phyloP scores from a whole-genome alignment of 2,329 filamentous ascomycete species.

The Delphinella strobiligena region DNA sequence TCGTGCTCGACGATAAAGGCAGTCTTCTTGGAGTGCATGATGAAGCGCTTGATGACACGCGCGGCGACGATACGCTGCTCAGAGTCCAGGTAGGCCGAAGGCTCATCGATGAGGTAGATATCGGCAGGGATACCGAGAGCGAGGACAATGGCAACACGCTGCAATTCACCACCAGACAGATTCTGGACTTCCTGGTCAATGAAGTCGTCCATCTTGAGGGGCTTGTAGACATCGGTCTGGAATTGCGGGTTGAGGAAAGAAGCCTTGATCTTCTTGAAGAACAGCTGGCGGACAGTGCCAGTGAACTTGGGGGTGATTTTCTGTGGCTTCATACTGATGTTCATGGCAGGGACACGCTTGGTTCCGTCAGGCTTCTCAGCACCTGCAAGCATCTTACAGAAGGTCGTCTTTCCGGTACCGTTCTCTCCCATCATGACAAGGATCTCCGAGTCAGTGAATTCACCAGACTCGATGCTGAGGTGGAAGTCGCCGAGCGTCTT shows the following conservation, averaged over 20 bases:
- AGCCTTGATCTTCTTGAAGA: constrained; percentile 99
- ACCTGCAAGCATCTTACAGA: constrained; percentile 91
- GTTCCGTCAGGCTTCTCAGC: constrained; percentile 79
- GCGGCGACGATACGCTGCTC: constrained; percentile 97
- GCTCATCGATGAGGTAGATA: constrained; percentile 97
- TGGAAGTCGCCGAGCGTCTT: constrained; percentile 88
- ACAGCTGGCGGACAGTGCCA: constrained; percentile 90
- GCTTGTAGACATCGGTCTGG: constrained; percentile 99
- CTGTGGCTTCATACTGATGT: constrained; percentile 98
- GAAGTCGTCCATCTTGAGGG: constrained; percentile 97
- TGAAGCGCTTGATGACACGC: constrained; percentile 98
- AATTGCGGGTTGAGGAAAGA: constrained; percentile 95
- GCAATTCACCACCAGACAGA: constrained; percentile 96
- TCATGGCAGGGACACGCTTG: constrained; percentile 76
- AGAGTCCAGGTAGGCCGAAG: constrained; percentile 92
- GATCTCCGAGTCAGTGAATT: constrained; percentile 96
- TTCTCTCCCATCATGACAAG: constrained; percentile 99
- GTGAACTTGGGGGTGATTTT: constrained; percentile 98
- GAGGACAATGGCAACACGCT: constrained; percentile 95
- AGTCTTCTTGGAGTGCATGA: constrained; percentile 99
- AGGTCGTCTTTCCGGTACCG: constrained; percentile 97
- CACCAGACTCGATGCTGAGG: constrained; percentile 66
- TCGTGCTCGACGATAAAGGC: constrained; percentile 99
- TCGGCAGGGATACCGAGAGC: constrained; percentile 92
- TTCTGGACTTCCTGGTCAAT: constrained; percentile 99